These are phyloP conservation scores for Odontarrhena argentea DNA, from an alignment of 345 rosid species.

Conservation along the genomic window DNA sequence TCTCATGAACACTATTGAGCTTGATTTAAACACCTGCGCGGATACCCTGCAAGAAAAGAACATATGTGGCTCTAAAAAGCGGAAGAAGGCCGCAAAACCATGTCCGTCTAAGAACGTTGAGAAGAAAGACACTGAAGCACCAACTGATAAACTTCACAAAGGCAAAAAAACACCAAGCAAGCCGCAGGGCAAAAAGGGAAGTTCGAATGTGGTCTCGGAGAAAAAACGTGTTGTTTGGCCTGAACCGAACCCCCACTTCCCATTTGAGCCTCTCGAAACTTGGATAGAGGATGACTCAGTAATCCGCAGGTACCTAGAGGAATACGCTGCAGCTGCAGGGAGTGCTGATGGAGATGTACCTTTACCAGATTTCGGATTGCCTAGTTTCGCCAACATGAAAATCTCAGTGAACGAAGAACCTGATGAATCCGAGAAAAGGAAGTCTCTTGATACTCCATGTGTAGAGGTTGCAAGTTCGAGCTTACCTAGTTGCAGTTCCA, in stretches of 20 bases:
- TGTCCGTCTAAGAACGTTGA: conserved; percentile 25
- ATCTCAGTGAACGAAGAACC: conserved; percentile 34
- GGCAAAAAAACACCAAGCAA: conserved; percentile 18
- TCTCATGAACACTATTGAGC: conserved; percentile 19
- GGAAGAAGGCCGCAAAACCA: conserved; percentile 1
- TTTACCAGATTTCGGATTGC: conserved; percentile 46
- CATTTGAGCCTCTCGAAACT: conserved; percentile 56
- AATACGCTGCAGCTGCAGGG: conserved; percentile 35
- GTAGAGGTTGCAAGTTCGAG: conserved; percentile 34
- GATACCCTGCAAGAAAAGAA: conserved; percentile 19
- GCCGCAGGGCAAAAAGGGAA: conserved; percentile 7
- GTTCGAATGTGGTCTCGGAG: conserved; percentile 2
- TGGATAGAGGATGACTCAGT: conserved; percentile 43
- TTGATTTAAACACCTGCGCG: conserved; percentile 3
- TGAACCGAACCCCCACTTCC: conserved; percentile 49
- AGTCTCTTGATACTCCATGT: conserved; percentile 32
- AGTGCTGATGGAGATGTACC: conserved; percentile 31
- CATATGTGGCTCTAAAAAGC: conserved; percentile 20
- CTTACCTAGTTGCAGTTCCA: conserved; percentile 29
- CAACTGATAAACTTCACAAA: not conserved
- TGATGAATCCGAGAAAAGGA: conserved; percentile 24
- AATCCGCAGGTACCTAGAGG: conserved; percentile 47
- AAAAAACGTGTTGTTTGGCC: conserved; percentile 40
- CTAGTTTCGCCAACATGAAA: conserved; percentile 40
- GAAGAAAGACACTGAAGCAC: conserved; percentile 28